These are phyloP conservation scores for Edhazardia aedis DNA, from an alignment of 371 early-diverging fungal species.

Conservation along the genomic window DNA sequence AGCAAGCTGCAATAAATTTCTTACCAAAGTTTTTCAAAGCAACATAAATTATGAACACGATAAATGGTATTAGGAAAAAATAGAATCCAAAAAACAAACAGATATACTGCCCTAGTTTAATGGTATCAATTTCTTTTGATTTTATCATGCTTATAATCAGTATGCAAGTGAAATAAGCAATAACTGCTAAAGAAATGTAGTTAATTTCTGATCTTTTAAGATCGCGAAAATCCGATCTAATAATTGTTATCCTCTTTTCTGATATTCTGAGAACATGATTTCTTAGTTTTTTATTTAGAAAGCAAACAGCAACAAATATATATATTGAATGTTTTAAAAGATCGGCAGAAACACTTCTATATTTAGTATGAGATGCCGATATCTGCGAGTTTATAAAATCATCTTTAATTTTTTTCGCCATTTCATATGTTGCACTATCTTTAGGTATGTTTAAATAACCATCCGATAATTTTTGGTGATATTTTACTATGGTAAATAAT, in stretches of 20 bases:
- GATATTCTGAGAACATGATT: neutral
- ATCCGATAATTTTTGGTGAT: constrained; percentile 3
- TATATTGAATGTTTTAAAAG: neutral
- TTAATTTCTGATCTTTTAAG: constrained; percentile 8
- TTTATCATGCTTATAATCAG: neutral
- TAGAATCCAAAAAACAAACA: neutral
- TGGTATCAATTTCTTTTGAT: neutral
- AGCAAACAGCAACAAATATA: neutral
- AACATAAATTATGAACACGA: constrained; percentile 4
- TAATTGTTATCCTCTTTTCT: neutral
- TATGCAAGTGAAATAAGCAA: neutral
- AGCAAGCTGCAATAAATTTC: constrained; percentile 32
- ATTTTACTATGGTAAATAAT: neutral
- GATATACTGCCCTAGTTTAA: neutral
- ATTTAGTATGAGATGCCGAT: constrained; percentile 6
- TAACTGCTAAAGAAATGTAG: neutral
- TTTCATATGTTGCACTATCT: constrained; percentile 7
- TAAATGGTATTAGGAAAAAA: constrained; percentile 5
- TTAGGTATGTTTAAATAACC: constrained; percentile 9
- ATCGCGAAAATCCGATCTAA: constrained; percentile 3
- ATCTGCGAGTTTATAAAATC: neutral
- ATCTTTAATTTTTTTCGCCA: constrained; percentile 1
- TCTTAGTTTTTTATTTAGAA: constrained; percentile 3
- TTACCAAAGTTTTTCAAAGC: constrained; percentile 19
- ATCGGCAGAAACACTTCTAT: neutral